Evolutionary conservation across 2,329 filamentous ascomycete species (phyloP).

Genomic region (Arthrobotrys megalospora): DNA sequence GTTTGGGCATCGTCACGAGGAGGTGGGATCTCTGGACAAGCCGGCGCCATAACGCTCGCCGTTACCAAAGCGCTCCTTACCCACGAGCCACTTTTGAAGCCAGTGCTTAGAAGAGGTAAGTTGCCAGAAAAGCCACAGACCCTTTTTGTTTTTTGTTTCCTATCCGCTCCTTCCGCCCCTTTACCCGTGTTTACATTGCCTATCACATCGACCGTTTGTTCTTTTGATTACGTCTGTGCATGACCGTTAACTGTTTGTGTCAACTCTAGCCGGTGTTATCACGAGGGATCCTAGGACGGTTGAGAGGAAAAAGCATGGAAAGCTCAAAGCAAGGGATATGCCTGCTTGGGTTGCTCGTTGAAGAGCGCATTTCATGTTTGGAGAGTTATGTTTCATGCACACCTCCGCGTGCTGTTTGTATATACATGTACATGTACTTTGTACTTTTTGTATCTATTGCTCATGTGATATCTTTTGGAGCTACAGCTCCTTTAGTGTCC

Average conservation of each 20-base stretch:
- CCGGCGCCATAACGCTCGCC: slow-evolving; percentile 91
- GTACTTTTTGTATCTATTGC: slow-evolving; percentile 39
- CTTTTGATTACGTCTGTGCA: slow-evolving; percentile 42
- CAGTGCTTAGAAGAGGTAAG: slow-evolving; percentile 88
- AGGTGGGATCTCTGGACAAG: slow-evolving; percentile 93
- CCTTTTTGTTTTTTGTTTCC: slow-evolving; percentile 19
- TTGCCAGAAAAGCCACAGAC: slow-evolving; percentile 62
- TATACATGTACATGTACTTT: slow-evolving; percentile 53
- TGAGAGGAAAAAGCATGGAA: slow-evolving; percentile 97
- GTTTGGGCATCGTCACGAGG: slow-evolving; percentile 88
- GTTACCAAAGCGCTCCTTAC: slow-evolving; percentile 88
- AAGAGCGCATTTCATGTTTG: slow-evolving; percentile 48
- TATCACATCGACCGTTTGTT: slow-evolving; percentile 7
- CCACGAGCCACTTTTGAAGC: slow-evolving; percentile 93
- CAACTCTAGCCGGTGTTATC: slow-evolving; percentile 83
- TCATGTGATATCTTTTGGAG: slow-evolving; percentile 49
- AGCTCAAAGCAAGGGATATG: slow-evolving; percentile 97
- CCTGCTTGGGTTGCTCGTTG: slow-evolving; percentile 91
- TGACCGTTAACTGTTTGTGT: slow-evolving; percentile 65
- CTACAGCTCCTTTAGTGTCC: slow-evolving; percentile 33
- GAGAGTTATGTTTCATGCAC: slow-evolving; percentile 24
- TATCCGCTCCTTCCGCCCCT: slow-evolving; percentile 34
- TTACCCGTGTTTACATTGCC: slow-evolving; percentile 39
- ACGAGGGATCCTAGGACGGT: slow-evolving; percentile 92
- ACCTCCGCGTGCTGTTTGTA: slow-evolving; percentile 34